A percentile compares a stretch with the other conserved stretches of the same genome.
Conservation (phyloP, 2,329 filamentous ascomycete species). For the Sporothrix humicola region DNA sequence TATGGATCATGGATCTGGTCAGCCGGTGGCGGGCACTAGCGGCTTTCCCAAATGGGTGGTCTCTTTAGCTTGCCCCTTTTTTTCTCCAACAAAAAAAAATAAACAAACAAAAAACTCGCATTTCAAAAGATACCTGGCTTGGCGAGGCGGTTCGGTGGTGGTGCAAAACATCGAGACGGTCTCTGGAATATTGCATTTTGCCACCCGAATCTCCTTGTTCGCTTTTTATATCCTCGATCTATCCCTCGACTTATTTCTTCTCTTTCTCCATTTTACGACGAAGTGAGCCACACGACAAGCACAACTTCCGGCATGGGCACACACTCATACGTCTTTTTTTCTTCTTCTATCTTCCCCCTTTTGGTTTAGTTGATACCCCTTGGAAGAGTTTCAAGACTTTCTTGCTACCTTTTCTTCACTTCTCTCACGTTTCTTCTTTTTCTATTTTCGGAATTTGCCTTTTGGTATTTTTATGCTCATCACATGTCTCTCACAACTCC, state of each 20-base stretch:
- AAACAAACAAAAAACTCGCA: slow-evolving; percentile 5
- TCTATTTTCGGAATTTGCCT: too few species aligned
- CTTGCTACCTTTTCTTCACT: slow-evolving; percentile 5
- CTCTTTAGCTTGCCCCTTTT: background rate
- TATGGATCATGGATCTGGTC: background rate
- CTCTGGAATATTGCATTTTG: background rate
- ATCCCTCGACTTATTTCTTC: background rate
- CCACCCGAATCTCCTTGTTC: too few species aligned
- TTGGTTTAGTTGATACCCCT: slow-evolving; percentile 34
- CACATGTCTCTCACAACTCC: background rate
- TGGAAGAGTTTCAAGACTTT: slow-evolving; percentile 1
- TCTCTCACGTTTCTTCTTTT: background rate
- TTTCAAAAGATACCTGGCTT: background rate
- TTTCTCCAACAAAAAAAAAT: slow-evolving; percentile 2
- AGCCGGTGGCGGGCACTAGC: slow-evolving; percentile 11
- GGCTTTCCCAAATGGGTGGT: background rate
- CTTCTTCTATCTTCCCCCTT: background rate
- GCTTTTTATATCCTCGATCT: too few species aligned
- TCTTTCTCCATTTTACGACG: background rate
- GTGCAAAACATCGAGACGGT: too few species aligned
- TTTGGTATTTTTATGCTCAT: background rate
- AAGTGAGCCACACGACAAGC: background rate
- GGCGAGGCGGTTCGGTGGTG: background rate
- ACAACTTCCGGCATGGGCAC: background rate
- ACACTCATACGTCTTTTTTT: background rate